phyloP scores from a whole-genome alignment of 768 basidiomycete species.

The Tricholoma hemisulphureum region DNA sequence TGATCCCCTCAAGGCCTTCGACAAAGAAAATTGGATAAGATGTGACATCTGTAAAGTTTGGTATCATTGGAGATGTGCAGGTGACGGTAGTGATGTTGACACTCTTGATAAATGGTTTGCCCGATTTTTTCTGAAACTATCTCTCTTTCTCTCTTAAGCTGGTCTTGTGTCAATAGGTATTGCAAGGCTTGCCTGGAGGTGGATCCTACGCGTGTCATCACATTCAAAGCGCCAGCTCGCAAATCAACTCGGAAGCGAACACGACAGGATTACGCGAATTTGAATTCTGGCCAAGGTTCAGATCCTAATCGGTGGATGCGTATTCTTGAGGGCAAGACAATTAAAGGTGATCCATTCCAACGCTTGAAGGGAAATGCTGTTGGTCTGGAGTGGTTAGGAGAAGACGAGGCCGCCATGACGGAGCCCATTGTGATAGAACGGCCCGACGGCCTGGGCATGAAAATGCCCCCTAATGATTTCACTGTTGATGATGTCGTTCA shows the following conservation, averaged over 20 bases:
- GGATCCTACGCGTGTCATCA: conserved; percentile 63
- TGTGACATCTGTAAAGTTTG: conserved; percentile 81
- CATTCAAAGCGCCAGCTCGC: conserved; percentile 73
- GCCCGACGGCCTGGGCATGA: conserved; percentile 85
- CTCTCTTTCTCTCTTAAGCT: background rate
- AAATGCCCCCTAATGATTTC: conserved; percentile 72
- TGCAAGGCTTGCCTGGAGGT: conserved; percentile 61
- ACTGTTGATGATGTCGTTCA: conserved; percentile 81
- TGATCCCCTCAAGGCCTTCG: conserved; percentile 33
- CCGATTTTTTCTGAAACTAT: background rate
- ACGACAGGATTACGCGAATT: conserved; percentile 75
- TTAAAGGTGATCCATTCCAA: conserved; percentile 62
- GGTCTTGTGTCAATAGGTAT: conserved; percentile 49
- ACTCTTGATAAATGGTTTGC: conserved; percentile 79
- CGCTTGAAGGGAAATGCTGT: conserved; percentile 67
- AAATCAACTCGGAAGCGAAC: conserved; percentile 78
- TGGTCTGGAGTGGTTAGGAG: conserved; percentile 72
- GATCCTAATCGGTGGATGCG: conserved; percentile 68
- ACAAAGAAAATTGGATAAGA: conserved; percentile 75
- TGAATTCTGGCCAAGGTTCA: conserved; percentile 62
- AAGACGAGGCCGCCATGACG: conserved; percentile 67
- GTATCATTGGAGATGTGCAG: conserved; percentile 84
- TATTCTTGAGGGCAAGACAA: conserved; percentile 65
- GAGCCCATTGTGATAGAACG: conserved; percentile 82
- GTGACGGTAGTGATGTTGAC: conserved; percentile 61